Base-by-base conservation (phyloP, 1,284 basidiomycete genomes). In the Athelia sp. region DNA sequence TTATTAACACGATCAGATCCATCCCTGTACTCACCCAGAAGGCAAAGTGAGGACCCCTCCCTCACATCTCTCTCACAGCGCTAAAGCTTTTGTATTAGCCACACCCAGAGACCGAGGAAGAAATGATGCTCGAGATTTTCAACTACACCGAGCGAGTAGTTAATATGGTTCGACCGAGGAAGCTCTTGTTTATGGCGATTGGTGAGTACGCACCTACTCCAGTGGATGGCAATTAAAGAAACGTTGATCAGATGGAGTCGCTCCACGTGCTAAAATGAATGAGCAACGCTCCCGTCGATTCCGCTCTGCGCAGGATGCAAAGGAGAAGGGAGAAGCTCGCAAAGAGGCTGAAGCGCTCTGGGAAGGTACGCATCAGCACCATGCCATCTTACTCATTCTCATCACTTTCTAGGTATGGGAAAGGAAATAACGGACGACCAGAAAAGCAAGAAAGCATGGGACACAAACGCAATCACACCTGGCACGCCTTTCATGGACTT, bases 111-210 rank as follows among this genome's bases (percentile, higher is more conserved):
- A 98, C 94, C 2, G 97, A 99, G 66, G 92, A 94, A 64, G 95
- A 98, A 52, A 99, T 99, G 97, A 99, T 99, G 97, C 64, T 92
- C 19, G 97, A 98, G 67, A 81, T 99, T 40, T 98, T 99, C 73
- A 83, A 80, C 47, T 99, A 99, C 73, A 99, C 97, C 0, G 95
- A 98, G 64, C 82, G 97, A 44, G 90, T 99, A 22, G 93, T 99
- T 43, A 93, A 94, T 67, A 98, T 99, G 96, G 72, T 98, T 46
- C 78, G 96, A 50, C 97, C 97, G 0, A 83, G 97, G 49, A 97
- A 93, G 67, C 73, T 99, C 15, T 77, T 99, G 44, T 93, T 98
- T 76, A 97, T 99, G 92, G 96, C 96, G 47, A 98, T 99, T 60
- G 95, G 92, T 91, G 50, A 55, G 76, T 63, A 11, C 46, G 59